Conservation (phyloP, 2,329 filamentous ascomycete species). For the Penicillium vulpinum region DNA sequence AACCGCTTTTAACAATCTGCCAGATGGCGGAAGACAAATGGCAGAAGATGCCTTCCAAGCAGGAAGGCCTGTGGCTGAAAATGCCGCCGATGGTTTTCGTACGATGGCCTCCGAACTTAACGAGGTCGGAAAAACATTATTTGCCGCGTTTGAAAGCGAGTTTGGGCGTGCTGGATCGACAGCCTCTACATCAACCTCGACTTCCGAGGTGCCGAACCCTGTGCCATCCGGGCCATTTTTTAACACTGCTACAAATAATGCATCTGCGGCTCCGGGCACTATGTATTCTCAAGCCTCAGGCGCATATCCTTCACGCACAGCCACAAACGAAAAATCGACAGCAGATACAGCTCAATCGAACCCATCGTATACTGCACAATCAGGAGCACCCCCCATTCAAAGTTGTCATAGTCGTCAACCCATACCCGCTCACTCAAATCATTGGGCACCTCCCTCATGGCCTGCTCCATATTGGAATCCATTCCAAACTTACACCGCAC, state of each 20-base stretch:
- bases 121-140: conserved; percentile 40
- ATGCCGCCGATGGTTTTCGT: conserved; percentile 40
- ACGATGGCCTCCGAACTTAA: conserved; percentile 45
- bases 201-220: conserved; percentile 4
- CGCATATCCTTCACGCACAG: background rate
- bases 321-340: background rate
- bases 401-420: background rate
- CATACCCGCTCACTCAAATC: background rate
- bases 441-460: background rate
- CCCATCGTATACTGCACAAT: background rate
- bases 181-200: conserved; percentile 2
- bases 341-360: background rate
- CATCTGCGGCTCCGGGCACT: background rate
- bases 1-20: conserved; percentile 39
- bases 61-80: conserved; percentile 39
- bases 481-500: background rate
- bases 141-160: conserved; percentile 39
- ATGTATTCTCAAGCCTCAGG: background rate
- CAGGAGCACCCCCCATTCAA: background rate
- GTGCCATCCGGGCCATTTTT: background rate
- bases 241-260: background rate
- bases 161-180: conserved; percentile 25
- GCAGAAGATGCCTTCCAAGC: conserved; percentile 39
- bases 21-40: conserved; percentile 36
- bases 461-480: background rate